Evolutionary conservation across 371 early-diverging fungal genomes (phyloP).

Genomic region (Synchytrium microbalum): DNA sequence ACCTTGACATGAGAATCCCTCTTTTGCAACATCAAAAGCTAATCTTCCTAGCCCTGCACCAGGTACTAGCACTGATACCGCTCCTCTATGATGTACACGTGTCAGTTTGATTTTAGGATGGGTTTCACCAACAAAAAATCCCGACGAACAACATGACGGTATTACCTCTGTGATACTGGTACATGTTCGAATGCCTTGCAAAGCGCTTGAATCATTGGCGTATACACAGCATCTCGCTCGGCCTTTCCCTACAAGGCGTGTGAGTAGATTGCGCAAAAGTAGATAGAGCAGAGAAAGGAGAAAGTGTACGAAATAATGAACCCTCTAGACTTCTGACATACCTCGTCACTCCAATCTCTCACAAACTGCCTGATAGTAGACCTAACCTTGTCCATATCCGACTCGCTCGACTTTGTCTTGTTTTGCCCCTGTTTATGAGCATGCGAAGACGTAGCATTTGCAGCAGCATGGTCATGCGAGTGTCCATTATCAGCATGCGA

Average conservation of each 20-base stretch:
- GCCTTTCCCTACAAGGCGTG: constrained; percentile 41
- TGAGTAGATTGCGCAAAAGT: background rate
- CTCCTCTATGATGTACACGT: constrained; percentile 31
- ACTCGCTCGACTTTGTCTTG: too few relatives aligned
- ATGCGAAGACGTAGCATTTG: background rate
- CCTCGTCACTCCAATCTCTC: constrained; percentile 81
- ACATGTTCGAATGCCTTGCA: constrained; percentile 37
- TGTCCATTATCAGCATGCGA: background rate
- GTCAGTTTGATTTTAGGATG: background rate
- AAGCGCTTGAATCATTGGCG: constrained; percentile 68
- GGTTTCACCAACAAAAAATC: constrained; percentile 1
- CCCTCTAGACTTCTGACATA: constrained; percentile 3
- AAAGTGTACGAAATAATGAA: background rate
- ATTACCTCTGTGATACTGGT: constrained; percentile 18
- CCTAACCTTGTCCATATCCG: constrained; percentile 73
- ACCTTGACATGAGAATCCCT: constrained; percentile 67
- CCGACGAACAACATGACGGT: background rate
- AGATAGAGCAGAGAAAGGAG: background rate
- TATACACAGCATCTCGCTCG: constrained; percentile 75
- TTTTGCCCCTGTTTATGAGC: background rate
- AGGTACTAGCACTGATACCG: constrained; percentile 66
- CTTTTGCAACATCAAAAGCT: constrained; percentile 72
- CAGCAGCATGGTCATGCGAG: background rate
- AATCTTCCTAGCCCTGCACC: constrained; percentile 88
- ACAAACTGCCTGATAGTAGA: constrained; percentile 86